phyloP scores from a whole-genome alignment of 2,329 filamentous ascomycete genomes.

The Alternaria sp. region DNA sequence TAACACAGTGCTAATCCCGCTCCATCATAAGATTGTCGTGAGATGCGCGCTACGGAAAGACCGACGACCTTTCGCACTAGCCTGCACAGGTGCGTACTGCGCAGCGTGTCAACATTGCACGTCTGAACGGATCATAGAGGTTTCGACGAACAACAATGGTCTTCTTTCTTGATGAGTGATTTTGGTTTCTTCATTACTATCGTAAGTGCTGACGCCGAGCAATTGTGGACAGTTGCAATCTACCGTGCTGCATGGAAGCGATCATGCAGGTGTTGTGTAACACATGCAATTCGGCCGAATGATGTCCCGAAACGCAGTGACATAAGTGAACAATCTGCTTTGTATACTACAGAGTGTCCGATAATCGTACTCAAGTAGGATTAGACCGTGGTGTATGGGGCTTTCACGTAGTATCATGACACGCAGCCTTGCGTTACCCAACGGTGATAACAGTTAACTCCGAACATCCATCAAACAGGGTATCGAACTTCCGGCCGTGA shows the following conservation, averaged over 20 bases:
- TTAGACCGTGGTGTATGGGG: neutral
- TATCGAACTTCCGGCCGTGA: neutral
- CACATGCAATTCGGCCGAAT: neutral
- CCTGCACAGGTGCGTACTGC: neutral
- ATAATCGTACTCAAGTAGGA: neutral
- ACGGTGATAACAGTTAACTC: conserved; percentile 2
- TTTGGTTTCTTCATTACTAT: neutral
- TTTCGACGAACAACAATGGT: neutral
- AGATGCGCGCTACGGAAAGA: neutral
- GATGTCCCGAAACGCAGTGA: neutral
- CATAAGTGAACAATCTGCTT: neutral
- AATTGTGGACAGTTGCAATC: neutral
- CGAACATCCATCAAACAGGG: neutral
- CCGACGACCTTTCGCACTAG: neutral
- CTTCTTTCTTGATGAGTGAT: neutral
- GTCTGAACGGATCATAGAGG: neutral
- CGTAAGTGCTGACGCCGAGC: neutral
- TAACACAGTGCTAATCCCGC: neutral
- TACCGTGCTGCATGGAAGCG: neutral
- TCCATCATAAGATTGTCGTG: neutral
- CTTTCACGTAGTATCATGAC: neutral
- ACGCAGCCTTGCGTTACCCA: neutral
- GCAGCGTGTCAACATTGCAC: neutral
- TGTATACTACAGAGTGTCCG: neutral
- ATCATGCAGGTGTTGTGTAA: neutral